Conservation (phyloP, 2,329 filamentous ascomycete species). For the Fusarium pilosicola region DNA sequence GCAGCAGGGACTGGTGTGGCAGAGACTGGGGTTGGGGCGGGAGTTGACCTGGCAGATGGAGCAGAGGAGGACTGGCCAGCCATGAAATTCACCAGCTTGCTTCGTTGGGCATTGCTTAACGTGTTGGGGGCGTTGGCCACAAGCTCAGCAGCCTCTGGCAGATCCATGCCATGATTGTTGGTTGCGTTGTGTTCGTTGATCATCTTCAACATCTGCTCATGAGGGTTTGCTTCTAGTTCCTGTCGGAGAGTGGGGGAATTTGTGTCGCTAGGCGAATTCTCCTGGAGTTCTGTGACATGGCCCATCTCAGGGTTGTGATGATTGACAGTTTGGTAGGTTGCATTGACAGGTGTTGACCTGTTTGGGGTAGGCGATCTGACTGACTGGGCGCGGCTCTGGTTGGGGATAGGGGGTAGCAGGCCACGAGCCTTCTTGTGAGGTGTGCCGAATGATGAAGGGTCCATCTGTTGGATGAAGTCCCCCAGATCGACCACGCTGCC, state of each 20-base stretch:
- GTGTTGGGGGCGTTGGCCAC: slow-evolving; percentile 66
- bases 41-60: slow-evolving; percentile 35
- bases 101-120: slow-evolving; percentile 66
- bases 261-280: slow-evolving; percentile 58
- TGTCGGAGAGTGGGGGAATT: slow-evolving; percentile 63
- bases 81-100: slow-evolving; percentile 69
- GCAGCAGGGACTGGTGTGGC: slow-evolving; percentile 1
- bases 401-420: slow-evolving; percentile 64
- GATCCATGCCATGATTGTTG: slow-evolving; percentile 59
- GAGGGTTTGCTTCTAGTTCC: slow-evolving; percentile 66
- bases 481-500: slow-evolving; percentile 71
- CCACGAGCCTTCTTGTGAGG: slow-evolving; percentile 63
- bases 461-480: slow-evolving; percentile 64
- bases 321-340: slow-evolving; percentile 40
- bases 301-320: slow-evolving; percentile 59
- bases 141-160: slow-evolving; percentile 61
- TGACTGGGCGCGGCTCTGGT: slow-evolving; percentile 45
- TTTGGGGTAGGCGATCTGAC: slow-evolving; percentile 35
- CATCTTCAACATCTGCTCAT: slow-evolving; percentile 72
- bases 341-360: slow-evolving; percentile 21
- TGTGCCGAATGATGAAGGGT: slow-evolving; percentile 53
- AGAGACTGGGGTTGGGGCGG: slow-evolving; percentile 26
- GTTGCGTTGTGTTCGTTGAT: slow-evolving; percentile 72
- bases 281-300: slow-evolving; percentile 70
- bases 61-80: slow-evolving; percentile 54